These are phyloP conservation scores for Aspergillus ustus DNA, from an alignment of 2,329 filamentous ascomycete genomes.

Conservation along the genomic window DNA sequence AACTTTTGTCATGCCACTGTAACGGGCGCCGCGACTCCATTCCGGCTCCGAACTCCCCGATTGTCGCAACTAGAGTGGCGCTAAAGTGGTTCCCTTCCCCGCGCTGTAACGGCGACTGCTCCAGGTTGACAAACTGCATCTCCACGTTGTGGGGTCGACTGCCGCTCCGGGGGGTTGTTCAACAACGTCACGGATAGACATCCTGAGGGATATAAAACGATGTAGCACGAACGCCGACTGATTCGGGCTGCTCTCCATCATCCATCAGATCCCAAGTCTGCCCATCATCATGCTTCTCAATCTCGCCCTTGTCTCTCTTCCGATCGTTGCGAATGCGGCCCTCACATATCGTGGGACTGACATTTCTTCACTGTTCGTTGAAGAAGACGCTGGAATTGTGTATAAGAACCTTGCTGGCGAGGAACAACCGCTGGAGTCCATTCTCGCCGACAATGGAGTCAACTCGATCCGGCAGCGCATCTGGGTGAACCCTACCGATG, in stretches of 20 bases:
- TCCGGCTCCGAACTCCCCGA: not conserved
- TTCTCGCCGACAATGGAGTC: conserved; percentile 65
- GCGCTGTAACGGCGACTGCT: too few species aligned
- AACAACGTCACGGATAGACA: too few species aligned
- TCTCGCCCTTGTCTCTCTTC: conserved; percentile 20
- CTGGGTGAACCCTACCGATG: conserved; percentile 70
- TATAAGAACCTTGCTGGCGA: conserved; percentile 64
- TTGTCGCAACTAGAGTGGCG: too few species aligned
- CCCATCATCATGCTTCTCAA: not conserved
- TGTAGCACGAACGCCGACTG: too few species aligned
- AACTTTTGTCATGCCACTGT: too few species aligned
- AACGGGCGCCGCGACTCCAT: not conserved
- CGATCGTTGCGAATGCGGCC: conserved; percentile 42
- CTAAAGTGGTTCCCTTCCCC: too few species aligned
- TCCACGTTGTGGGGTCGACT: too few species aligned
- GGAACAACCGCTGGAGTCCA: conserved; percentile 63
- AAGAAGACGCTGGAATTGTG: conserved; percentile 64
- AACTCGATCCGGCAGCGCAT: conserved; percentile 73
- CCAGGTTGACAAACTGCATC: too few species aligned
- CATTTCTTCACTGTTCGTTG: conserved; percentile 69
- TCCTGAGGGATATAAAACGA: too few species aligned
- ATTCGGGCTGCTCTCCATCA: not conserved
- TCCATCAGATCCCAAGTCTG: not conserved
- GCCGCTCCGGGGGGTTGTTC: too few species aligned
- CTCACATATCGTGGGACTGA: conserved; percentile 70